Evolutionary conservation across 805 yeast genomes (phyloP).

Genomic region (Monosporozyma yasuniensis): DNA sequence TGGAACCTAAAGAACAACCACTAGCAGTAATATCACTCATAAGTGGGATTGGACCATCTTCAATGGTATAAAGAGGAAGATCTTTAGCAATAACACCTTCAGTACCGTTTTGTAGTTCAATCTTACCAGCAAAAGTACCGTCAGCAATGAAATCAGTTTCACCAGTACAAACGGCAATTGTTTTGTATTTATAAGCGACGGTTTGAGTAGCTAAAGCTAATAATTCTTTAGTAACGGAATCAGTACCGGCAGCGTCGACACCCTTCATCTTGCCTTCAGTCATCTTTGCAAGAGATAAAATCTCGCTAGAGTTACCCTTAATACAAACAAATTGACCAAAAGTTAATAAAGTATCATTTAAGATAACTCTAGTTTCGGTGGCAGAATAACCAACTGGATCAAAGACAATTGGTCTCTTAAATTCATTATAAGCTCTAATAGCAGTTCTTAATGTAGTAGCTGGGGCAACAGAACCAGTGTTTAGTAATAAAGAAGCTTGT

Average conservation of each 20-base stretch:
- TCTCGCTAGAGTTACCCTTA: slow-evolving; percentile 84
- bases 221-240: slow-evolving; percentile 17
- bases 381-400: slow-evolving; percentile 97
- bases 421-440: slow-evolving; percentile 45
- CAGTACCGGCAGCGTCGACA: slow-evolving; percentile 46
- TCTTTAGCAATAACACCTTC: slow-evolving; percentile 12
- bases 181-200: slow-evolving; percentile 43
- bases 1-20: slow-evolving; percentile 76
- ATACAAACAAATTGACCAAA: slow-evolving; percentile 55
- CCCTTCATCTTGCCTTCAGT: slow-evolving; percentile 50
- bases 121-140: slow-evolving; percentile 31
- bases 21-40: slow-evolving; percentile 72
- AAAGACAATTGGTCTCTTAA: slow-evolving; percentile 55
- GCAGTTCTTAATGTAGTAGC: slow-evolving; percentile 43
- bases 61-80: slow-evolving; percentile 25
- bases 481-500: slow-evolving; percentile 49
- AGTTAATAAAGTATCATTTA: slow-evolving; percentile 43
- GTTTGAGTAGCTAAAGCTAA: slow-evolving; percentile 36
- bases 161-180: slow-evolving; percentile 71
- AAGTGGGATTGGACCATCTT: slow-evolving; percentile 50
- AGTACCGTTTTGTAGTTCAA: slow-evolving; percentile 13
- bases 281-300: slow-evolving; percentile 47
- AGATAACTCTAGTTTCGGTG: slow-evolving; percentile 43
- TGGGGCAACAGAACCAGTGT: slow-evolving; percentile 64
- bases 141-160: slow-evolving; percentile 41